phyloP scores from a whole-genome alignment of 768 basidiomycete species.

The Russula foetens region DNA sequence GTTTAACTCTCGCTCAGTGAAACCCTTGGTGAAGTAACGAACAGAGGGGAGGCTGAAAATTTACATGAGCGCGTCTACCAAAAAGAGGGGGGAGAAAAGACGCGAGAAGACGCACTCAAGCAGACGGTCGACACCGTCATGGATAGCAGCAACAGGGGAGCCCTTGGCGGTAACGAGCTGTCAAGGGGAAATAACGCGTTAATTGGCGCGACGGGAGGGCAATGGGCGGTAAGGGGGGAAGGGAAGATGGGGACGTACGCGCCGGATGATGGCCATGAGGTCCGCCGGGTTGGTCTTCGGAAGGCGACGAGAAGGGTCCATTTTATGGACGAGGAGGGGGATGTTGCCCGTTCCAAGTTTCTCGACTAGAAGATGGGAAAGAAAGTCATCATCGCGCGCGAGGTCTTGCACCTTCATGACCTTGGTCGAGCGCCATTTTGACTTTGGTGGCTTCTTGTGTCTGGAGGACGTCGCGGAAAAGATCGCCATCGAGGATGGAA shows the following conservation, averaged over 20 bases:
- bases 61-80: not conserved
- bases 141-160: constrained; percentile 48
- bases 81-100: constrained; percentile 22
- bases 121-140: constrained; percentile 70
- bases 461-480: not conserved
- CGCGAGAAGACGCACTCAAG: constrained; percentile 48
- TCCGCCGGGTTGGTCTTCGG: constrained; percentile 66
- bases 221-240: constrained; percentile 15
- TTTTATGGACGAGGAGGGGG: constrained; percentile 85
- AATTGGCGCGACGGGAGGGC: constrained; percentile 14
- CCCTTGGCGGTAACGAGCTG: constrained; percentile 56
- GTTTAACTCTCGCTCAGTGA: constrained; percentile 80
- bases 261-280: constrained; percentile 65
- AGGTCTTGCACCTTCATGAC: constrained; percentile 89
- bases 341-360: constrained; percentile 74
- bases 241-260: constrained; percentile 43
- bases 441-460: not conserved
- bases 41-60: constrained; percentile 56
- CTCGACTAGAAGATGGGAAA: constrained; percentile 83
- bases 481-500: constrained; percentile 3
- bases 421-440: constrained; percentile 69
- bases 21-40: constrained; percentile 67
- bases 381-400: constrained; percentile 85
- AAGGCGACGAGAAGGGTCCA: constrained; percentile 69
- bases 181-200: constrained; percentile 17